A percentile compares a stretch with the other conserved stretches of the same genome.
Evolutionary conservation across 1,284 basidiomycete species (phyloP).

Genomic region (Cutaneotrichosporon sp.): DNA sequence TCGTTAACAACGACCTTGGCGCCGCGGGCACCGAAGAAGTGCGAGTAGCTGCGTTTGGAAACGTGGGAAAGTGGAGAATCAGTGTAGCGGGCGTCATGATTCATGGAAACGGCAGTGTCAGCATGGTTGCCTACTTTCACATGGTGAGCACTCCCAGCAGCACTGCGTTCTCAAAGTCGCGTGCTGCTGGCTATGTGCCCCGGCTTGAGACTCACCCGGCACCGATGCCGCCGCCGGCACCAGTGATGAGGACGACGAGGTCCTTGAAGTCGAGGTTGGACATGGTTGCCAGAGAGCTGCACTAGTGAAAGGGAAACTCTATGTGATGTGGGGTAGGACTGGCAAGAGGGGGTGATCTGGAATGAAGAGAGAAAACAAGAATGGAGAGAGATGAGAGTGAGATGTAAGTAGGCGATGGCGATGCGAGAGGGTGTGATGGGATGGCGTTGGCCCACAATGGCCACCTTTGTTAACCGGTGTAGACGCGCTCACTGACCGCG

Average conservation of each 20-base stretch:
- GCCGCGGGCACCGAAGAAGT: conserved; percentile 82
- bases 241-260: conserved; percentile 89
- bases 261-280: conserved; percentile 62
- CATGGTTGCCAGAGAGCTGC: conserved; percentile 6
- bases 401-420: background rate
- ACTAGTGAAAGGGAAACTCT: too few relatives aligned
- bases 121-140: background rate
- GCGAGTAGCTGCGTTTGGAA: conserved; percentile 68
- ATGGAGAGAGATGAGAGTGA: background rate
- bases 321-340: background rate
- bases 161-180: background rate
- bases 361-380: background rate
- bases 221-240: conserved; percentile 91
- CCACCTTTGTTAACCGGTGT: too few relatives aligned
- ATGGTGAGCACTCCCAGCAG: background rate
- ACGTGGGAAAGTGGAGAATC: background rate
- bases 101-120: background rate
- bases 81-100: background rate
- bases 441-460: background rate
- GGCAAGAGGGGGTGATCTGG: background rate
- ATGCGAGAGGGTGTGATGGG: background rate
- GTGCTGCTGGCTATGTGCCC: background rate
- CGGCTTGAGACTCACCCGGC: conserved; percentile 56
- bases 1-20: conserved; percentile 96
- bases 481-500: too few relatives aligned